These are phyloP conservation scores for Thuja plicata DNA, from an alignment of 83 land plant species.

Conservation along the genomic window DNA sequence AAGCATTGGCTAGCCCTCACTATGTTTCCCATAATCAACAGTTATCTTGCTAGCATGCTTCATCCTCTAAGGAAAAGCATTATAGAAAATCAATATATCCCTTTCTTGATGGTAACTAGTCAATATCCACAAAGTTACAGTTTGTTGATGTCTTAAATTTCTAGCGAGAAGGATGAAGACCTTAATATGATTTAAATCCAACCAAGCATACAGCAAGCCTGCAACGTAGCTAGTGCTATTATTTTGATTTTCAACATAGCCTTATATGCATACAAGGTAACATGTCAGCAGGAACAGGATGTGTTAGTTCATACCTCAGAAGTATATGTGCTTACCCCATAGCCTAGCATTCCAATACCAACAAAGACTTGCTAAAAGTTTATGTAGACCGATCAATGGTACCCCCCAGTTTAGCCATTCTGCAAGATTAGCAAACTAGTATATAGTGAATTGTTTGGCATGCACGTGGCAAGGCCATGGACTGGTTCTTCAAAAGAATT, in stretches of 20 bases:
- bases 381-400: background rate
- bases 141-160: background rate
- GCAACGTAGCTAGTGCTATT: background rate
- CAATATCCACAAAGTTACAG: background rate
- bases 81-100: background rate
- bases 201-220: background rate
- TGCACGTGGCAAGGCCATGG: background rate
- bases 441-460: background rate
- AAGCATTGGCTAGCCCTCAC: background rate
- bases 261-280: background rate
- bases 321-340: background rate
- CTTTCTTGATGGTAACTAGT: background rate
- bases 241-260: background rate
- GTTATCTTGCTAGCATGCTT: background rate
- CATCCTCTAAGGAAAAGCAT: background rate
- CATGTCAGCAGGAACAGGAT: background rate
- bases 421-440: background rate
- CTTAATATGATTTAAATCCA: background rate
- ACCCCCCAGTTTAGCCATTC: background rate
- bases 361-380: background rate
- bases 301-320: background rate
- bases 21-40: background rate
- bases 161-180: background rate
- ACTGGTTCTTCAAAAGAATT: background rate
- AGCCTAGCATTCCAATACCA: background rate